phyloP scores from a whole-genome alignment of 176 grass and related monocot species.

The Rhynchospora breviuscula region DNA sequence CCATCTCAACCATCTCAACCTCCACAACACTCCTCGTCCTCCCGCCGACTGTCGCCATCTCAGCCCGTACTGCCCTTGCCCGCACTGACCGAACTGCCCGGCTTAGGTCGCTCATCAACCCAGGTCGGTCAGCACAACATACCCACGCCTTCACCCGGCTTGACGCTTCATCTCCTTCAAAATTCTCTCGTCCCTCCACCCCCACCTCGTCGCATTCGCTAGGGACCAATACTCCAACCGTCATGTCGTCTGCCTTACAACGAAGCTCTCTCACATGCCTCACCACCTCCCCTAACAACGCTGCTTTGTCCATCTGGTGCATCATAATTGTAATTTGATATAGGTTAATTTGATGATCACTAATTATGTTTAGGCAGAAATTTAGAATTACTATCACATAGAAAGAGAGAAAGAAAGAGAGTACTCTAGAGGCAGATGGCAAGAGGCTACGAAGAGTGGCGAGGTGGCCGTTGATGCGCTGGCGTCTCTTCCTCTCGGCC shows the following conservation, averaged over 20 bases:
- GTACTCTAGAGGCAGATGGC: conserved; percentile 67
- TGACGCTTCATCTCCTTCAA: not conserved
- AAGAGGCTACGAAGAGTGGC: conserved; percentile 73
- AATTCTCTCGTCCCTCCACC: conserved; percentile 35
- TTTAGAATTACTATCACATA: not conserved
- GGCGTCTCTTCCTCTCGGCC: conserved; percentile 77
- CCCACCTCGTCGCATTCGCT: conserved; percentile 71
- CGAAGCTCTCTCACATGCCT: conserved; percentile 76
- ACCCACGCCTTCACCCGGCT: conserved; percentile 62
- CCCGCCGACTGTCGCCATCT: conserved; percentile 80
- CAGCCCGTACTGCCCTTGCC: conserved; percentile 63
- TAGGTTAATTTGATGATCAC: not conserved
- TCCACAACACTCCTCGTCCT: conserved; percentile 68
- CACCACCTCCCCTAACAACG: conserved; percentile 92
- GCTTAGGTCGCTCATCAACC: conserved; percentile 75
- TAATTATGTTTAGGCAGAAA: not conserved
- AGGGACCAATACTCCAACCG: conserved; percentile 43
- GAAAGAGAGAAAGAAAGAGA: not conserved
- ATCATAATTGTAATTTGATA: not conserved
- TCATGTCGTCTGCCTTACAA: conserved; percentile 38
- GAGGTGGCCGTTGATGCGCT: conserved; percentile 90
- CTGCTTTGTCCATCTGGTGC: conserved; percentile 90
- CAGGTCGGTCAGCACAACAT: conserved; percentile 77
- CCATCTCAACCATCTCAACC: conserved; percentile 41
- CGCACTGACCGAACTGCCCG: conserved; percentile 63